Base-by-base conservation (phyloP, 768 basidiomycete genomes). In the Mycena belliarum region DNA sequence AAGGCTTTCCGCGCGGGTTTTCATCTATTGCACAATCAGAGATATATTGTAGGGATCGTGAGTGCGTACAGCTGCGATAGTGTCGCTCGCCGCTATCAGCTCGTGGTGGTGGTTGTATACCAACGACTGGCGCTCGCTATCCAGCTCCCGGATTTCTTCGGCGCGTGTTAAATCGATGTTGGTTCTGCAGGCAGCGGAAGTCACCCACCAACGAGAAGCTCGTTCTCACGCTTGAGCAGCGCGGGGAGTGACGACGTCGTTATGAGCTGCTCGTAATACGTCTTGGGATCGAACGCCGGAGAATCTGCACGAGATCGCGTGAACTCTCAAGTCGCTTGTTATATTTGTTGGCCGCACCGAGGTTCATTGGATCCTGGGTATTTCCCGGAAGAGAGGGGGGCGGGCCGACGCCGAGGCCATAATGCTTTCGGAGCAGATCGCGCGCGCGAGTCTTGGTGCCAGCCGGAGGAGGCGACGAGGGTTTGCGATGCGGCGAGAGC, bases 51-150 rank as follows among this genome's bases (percentile, higher is more conserved):
- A 26, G 28, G 18, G 33, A 45, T 7, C 44, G 24, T 10, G 40
- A 54, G 14, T 29, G 65, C 86, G 20, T 72, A 94, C 93, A 6
- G 88, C 85, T 58, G 87, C 85, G 62, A 97, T 96, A 10, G 95
- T 96, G 65, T 94, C 91, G 57, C 89, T 93, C 3, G 95, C 95
- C 1, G 92, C 91, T 49, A 97, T 95, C 20, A 97, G 86, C 63
- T 97, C 95, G 57, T 95, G 93, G 66, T 97, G 95, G 67, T 95
- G 94, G 65, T 95, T 94, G 69, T 97, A 97, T 12, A 97, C 94
- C 42, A 97, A 77, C 10, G 90, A 89, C 71, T 97, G 94, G 23
- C 92, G 78, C 66, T 96, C 94, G 66, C 88, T 85, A 55, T 96
- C 93, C 15, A 97, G 74, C 60, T 93, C 84, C 29, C 91, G 80